Evolutionary conservation across 768 basidiomycete genomes (phyloP).

Genomic region (Melanogaster broomeanus): DNA sequence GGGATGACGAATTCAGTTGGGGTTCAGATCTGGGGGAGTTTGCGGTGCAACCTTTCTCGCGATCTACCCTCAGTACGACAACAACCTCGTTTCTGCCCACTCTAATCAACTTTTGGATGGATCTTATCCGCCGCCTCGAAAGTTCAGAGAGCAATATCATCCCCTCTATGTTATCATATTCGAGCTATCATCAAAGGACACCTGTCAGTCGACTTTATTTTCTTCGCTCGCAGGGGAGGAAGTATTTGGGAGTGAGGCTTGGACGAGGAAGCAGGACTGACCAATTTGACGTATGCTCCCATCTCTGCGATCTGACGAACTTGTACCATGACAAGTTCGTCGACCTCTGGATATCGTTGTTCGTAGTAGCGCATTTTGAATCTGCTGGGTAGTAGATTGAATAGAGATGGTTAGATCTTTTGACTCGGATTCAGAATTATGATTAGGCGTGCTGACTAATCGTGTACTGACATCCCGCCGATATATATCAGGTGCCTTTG

Average conservation of each 20-base stretch:
- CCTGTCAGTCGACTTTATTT: not conserved
- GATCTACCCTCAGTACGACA: slow-evolving; percentile 96
- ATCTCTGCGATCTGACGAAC: slow-evolving; percentile 99
- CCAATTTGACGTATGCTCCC: slow-evolving; percentile 99
- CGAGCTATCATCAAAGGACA: slow-evolving; percentile 57
- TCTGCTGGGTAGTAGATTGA: too few relatives aligned
- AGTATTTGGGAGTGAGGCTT: not conserved
- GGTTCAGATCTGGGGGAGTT: too few relatives aligned
- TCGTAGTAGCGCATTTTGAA: slow-evolving; percentile 87
- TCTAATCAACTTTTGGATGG: slow-evolving; percentile 96
- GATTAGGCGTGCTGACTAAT: too few relatives aligned
- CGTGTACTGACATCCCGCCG: too few relatives aligned
- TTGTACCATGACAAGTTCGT: slow-evolving; percentile 99
- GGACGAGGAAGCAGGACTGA: slow-evolving; percentile 40
- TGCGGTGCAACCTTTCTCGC: slow-evolving; percentile 99
- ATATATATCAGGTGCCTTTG: too few relatives aligned
- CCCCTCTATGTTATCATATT: slow-evolving; percentile 98
- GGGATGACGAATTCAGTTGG: too few relatives aligned
- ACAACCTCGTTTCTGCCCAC: slow-evolving; percentile 99
- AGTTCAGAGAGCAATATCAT: slow-evolving; percentile 99
- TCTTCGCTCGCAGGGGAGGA: not conserved
- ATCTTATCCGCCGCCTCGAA: slow-evolving; percentile 92
- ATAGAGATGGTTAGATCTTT: too few relatives aligned
- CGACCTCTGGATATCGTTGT: slow-evolving; percentile 92
- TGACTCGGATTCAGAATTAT: too few relatives aligned